Base-by-base conservation (phyloP, 106 monocot genomes). In the Dioscorea zingiberensis region DNA sequence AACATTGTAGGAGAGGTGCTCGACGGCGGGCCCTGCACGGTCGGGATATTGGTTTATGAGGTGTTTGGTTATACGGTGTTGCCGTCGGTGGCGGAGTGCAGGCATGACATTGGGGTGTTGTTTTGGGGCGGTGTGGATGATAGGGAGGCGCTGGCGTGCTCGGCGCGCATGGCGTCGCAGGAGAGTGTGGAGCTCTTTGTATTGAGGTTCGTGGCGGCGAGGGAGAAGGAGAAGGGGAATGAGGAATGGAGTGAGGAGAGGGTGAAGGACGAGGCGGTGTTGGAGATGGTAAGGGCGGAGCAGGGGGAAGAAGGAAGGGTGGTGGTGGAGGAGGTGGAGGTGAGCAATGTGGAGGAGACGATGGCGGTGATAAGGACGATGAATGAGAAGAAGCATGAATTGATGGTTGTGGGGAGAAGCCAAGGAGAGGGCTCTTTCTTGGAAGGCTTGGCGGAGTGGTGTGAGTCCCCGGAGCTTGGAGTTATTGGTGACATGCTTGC, bases 41-140 rank as follows among this genome's bases (percentile, higher is more conserved):
- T 85, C 21, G 85, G 85, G n/a, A 62, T 80, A 26, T 70, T 85
- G 10, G 49, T 80, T 19, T 63, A 68, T 47, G 38, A 47, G 13
- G 27, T 25, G 7, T 18, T 19, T 12, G 3, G 8, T 4, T 25
- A 54, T 18, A 1, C 8, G 1, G 46, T 25, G 58, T 19, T 67
- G 21, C 21, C 63, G 14, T 15, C 25, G 4, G 18, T 46, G 13
- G 48, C 25, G 5, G 15, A 44, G 9, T 51, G 21, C 27, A 68
- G 26, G 21, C 58, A 27, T 26, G 54, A 58, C 64, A 7, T 85
- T 24, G 72, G 61, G 12, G 59, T 71, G 59, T 67, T 85, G 29
- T 85, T 85, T 55, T 80, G 76, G 74, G 85, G 85, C 23, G 85
- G 85, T 0, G 25, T 73, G 0, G 85, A 85, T 56, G 85, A 85